Evolutionary conservation across 2,329 filamentous ascomycete genomes (phyloP).

Genomic region (Ascomycota sp.): DNA sequence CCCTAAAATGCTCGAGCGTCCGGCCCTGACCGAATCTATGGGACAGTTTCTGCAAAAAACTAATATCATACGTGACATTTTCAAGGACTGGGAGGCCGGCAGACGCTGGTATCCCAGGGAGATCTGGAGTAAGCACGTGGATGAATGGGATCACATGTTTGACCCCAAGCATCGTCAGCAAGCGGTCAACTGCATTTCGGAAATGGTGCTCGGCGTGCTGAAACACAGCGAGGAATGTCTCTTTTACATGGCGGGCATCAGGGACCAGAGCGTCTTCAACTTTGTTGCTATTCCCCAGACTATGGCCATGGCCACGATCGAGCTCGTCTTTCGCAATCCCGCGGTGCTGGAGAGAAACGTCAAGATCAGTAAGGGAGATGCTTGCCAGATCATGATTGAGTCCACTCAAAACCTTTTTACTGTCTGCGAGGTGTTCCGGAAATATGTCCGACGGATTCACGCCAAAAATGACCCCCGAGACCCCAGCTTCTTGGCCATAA

Average conservation of each 20-base stretch:
- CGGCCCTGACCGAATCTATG: conserved; percentile 82
- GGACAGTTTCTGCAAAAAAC: conserved; percentile 94
- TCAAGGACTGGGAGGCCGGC: conserved; percentile 73
- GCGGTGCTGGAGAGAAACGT: conserved; percentile 69
- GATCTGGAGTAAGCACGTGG: conserved; percentile 91
- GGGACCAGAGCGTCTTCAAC: conserved; percentile 96
- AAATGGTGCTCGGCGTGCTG: conserved; percentile 85
- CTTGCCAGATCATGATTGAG: conserved; percentile 78
- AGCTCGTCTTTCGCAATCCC: conserved; percentile 81
- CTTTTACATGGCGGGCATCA: conserved; percentile 91
- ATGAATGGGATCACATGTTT: conserved; percentile 78
- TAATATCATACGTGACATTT: conserved; percentile 92
- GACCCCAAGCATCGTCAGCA: conserved; percentile 56
- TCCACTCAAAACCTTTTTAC: conserved; percentile 76
- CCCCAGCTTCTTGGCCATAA: conserved; percentile 82
- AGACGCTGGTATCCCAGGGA: conserved; percentile 89
- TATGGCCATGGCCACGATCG: conserved; percentile 93
- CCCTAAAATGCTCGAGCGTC: conserved; percentile 57
- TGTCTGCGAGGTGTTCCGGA: conserved; percentile 64
- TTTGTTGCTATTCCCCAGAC: conserved; percentile 91
- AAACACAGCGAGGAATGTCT: conserved; percentile 78
- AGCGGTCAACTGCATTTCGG: conserved; percentile 70
- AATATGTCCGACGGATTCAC: conserved; percentile 62
- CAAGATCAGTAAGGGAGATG: conserved; percentile 92
- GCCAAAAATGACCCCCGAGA: conserved; percentile 88